phyloP scores from a whole-genome alignment of 495 filamentous ascomycete genomes.

The Penicillium samsonianum region DNA sequence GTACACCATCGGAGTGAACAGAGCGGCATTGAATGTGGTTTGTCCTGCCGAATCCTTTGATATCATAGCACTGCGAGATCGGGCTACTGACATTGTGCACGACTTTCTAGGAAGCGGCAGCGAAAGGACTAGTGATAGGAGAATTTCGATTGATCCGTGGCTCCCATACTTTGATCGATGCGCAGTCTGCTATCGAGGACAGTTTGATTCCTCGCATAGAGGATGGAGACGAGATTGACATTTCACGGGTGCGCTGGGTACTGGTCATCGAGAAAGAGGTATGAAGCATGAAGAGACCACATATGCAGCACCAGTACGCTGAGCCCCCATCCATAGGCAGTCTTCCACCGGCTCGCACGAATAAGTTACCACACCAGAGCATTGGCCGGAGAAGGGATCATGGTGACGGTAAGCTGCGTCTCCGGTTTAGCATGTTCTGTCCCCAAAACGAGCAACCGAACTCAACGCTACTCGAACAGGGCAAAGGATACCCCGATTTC shows the following conservation, averaged over 20 bases:
- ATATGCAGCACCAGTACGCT: neutral
- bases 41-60: neutral
- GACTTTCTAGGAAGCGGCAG: constrained; percentile 51
- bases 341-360: constrained; percentile 69
- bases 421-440: neutral
- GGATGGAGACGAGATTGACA: constrained; percentile 54
- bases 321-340: constrained; percentile 59
- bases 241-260: constrained; percentile 64
- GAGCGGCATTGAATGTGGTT: constrained; percentile 43
- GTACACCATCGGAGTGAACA: constrained; percentile 57
- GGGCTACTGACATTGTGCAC: neutral
- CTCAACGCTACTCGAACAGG: constrained; percentile 36
- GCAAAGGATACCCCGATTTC: constrained; percentile 91
- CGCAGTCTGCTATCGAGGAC: constrained; percentile 42
- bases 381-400: constrained; percentile 56
- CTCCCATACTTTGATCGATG: constrained; percentile 26
- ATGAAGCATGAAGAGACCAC: neutral
- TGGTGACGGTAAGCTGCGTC: constrained; percentile 62
- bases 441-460: neutral
- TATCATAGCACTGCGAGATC: neutral
- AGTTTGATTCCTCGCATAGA: constrained; percentile 63
- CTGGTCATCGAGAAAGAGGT: constrained; percentile 94
- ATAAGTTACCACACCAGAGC: constrained; percentile 54
- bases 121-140: constrained; percentile 71
- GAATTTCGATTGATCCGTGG: constrained; percentile 43